phyloP scores from a whole-genome alignment of 164 flowering plant species.

The Warburgia ugandensis region DNA sequence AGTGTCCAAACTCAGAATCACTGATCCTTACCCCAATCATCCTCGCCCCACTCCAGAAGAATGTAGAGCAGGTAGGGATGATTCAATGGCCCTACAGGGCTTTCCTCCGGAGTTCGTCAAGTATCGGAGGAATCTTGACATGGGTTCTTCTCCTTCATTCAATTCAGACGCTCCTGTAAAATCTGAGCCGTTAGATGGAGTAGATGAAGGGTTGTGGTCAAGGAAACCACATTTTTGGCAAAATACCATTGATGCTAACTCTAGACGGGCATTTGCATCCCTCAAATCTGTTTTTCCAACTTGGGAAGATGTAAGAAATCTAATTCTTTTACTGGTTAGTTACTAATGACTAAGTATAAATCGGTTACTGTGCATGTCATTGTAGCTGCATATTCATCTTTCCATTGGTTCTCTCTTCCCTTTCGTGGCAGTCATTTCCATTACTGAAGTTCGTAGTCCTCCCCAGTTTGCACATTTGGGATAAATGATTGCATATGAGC shows the following conservation, averaged over 20 bases:
- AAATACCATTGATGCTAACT: slow-evolving; percentile 79
- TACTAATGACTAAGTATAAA: too few species aligned
- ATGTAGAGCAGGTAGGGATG: slow-evolving; percentile 57
- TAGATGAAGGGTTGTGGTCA: too few species aligned
- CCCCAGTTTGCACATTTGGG: too few species aligned
- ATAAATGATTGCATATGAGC: too few species aligned
- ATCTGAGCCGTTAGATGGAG: too few species aligned
- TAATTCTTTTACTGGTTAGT: neutral
- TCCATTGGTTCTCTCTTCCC: too few species aligned
- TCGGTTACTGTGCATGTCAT: too few species aligned
- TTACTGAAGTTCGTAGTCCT: too few species aligned
- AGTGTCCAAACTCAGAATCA: neutral
- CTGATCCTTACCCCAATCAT: slow-evolving; percentile 41
- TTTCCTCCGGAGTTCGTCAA: slow-evolving; percentile 70
- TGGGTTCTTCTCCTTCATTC: neutral
- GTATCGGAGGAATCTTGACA: slow-evolving; percentile 30
- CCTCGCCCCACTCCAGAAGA: slow-evolving; percentile 61
- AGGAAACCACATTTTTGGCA: slow-evolving; percentile 61
- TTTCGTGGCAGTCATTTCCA: too few species aligned
- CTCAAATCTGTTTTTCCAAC: slow-evolving; percentile 68
- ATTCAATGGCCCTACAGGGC: slow-evolving; percentile 60
- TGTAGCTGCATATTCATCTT: too few species aligned
- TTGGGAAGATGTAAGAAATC: slow-evolving; percentile 63
- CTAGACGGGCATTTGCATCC: slow-evolving; percentile 66
- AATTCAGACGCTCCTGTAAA: slow-evolving; percentile 9